Evolutionary conservation across 2,329 filamentous ascomycete species (phyloP).

Genomic region (Ophiocordyceps camponoti-leonardi): DNA sequence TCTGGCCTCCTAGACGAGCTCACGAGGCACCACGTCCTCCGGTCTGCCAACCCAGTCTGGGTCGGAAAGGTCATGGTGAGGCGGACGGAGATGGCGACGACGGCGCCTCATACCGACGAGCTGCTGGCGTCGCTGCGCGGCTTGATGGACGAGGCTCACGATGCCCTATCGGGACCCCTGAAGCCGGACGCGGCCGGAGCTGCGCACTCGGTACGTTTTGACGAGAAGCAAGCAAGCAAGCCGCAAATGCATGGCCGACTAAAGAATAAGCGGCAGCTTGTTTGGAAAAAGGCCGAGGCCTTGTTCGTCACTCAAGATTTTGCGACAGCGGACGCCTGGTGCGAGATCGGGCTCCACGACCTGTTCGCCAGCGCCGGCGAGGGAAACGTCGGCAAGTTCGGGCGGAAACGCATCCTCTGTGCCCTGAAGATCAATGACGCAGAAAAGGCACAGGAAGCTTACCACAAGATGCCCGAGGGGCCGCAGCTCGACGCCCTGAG

Average conservation of each 20-base stretch:
- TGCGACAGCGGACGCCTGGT: conserved; percentile 50
- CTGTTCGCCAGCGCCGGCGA: conserved; percentile 50
- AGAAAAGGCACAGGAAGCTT: conserved; percentile 16
- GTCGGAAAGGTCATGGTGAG: conserved; percentile 53
- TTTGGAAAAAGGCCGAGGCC: conserved; percentile 66
- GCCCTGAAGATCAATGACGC: conserved; percentile 30
- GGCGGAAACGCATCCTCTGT: conserved; percentile 58
- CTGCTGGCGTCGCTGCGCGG: conserved; percentile 8
- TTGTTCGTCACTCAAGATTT: conserved; percentile 34
- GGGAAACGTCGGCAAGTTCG: conserved; percentile 48
- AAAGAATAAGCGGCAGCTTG: conserved; percentile 35
- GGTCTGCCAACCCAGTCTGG: conserved; percentile 34
- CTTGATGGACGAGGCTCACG: conserved; percentile 18
- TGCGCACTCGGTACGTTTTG: conserved; percentile 41
- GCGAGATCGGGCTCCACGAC: conserved; percentile 45
- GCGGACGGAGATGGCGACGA: conserved; percentile 47
- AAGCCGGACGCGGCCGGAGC: conserved; percentile 45
- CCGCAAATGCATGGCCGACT: not conserved
- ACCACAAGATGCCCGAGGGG: conserved; percentile 39
- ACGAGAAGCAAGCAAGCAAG: not conserved
- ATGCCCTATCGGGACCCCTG: conserved; percentile 28
- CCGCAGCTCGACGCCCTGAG: conserved; percentile 47
- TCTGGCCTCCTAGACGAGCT: conserved; percentile 43
- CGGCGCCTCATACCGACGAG: conserved; percentile 17
- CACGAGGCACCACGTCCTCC: conserved; percentile 36